Base-by-base conservation (phyloP, 78 protist genomes). In the Dictyostelium brefeldianum region DNA sequence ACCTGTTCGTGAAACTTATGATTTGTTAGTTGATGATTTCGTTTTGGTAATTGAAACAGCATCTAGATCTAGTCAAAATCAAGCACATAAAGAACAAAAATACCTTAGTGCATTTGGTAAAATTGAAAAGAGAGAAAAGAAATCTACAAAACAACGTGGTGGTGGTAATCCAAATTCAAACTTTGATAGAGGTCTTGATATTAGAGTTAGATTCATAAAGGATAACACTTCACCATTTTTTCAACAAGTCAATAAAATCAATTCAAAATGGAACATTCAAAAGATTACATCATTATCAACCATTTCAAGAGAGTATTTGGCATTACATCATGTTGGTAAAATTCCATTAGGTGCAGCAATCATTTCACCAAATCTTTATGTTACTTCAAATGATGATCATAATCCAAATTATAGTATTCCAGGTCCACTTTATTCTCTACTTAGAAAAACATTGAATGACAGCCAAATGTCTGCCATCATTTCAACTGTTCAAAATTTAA, bases 301-400 rank as follows among this genome's bases (percentile, higher is more conserved):
- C 5, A 41, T 87, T 14, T 64, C 47, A 6, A 87, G 93, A 78
- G 93, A 87, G 79, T 87, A 87, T 65, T 18, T 87, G 41, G 93
- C 93, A 9, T 47, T 87, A 7, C 93, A 87, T 29, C 5, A 18
- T 51, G 84, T 87, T 64, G 85, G 84, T 22, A 74, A 73, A 51
- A 65, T 77, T 50, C 93, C 93, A 47, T 51, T 87, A 17, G 83
- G 85, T 36, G 20, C 41, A 0, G 22, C 70, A 4, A 77, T 87
- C 50, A 74, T 87, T 22, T 50, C 78, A 27, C 93, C 93, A 15
- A 15, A 54, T 12, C 41, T 84, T 18, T 47, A 54, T 5, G 51
- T 54, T 9, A 50, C 22, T 6, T 15, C 62, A 15, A 18, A 43
- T 27, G 48, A 47, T 29, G 25, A 62, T 29, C 27, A 9, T 20